A percentile compares a stretch with the other conserved stretches of the same genome.
These are phyloP conservation scores for Aspergillus versicolor DNA, from an alignment of 2,329 filamentous ascomycete genomes.

Conservation along the genomic window DNA sequence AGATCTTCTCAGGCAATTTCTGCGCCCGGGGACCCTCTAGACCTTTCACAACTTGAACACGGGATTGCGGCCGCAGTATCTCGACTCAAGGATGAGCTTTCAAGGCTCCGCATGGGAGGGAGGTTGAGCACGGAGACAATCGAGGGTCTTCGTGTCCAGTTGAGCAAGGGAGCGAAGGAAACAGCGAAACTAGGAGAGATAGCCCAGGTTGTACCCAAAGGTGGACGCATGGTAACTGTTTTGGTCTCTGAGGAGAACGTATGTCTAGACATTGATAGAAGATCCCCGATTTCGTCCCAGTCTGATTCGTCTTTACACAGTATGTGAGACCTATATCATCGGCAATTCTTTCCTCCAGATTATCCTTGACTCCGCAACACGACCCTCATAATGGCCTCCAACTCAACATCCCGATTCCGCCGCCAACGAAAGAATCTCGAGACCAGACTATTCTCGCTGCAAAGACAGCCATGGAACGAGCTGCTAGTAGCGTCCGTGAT, in stretches of 20 bases:
- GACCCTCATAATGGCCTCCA: constrained; percentile 46
- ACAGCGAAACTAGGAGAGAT: constrained; percentile 59
- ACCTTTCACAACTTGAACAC: constrained; percentile 58
- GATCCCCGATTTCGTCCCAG: not conserved
- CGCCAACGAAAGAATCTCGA: constrained; percentile 48
- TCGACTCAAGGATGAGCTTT: constrained; percentile 60
- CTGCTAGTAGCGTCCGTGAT: constrained; percentile 39
- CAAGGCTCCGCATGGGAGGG: constrained; percentile 62
- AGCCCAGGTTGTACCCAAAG: constrained; percentile 66
- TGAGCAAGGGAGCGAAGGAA: constrained; percentile 54
- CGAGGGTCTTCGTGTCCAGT: constrained; percentile 60
- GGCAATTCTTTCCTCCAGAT: constrained; percentile 41
- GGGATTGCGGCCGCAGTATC: constrained; percentile 57
- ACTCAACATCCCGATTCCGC: constrained; percentile 47
- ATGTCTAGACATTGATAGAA: constrained; percentile 25
- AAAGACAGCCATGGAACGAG: constrained; percentile 45
- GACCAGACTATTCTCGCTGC: constrained; percentile 41
- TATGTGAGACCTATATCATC: constrained; percentile 47
- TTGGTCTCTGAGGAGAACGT: constrained; percentile 65
- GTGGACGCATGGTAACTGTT: constrained; percentile 60
- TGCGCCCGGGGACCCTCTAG: constrained; percentile 55
- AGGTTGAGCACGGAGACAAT: constrained; percentile 62
- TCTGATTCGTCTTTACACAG: constrained; percentile 22
- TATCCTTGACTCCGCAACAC: constrained; percentile 45
- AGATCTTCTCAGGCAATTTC: constrained; percentile 32